Percentiles rank a stretch among this genome's conserved stretches.
Evolutionary conservation across 305 asterid genomes (phyloP).

Genomic region (Fraxinus paxiana): DNA sequence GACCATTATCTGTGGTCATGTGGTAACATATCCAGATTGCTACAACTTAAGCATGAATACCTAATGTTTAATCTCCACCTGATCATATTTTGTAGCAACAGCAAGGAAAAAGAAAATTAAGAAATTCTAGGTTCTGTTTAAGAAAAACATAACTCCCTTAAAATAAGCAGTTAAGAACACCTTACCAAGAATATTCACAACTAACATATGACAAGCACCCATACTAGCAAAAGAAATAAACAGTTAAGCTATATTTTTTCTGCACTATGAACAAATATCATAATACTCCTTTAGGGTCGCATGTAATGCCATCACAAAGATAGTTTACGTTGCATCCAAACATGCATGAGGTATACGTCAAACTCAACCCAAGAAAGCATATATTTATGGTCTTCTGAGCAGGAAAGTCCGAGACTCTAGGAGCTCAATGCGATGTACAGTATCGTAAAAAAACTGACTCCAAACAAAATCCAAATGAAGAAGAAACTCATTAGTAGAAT

Average conservation of each 20-base stretch:
- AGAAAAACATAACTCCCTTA: neutral
- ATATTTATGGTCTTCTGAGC: neutral
- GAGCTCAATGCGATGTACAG: neutral
- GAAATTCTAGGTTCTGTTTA: neutral
- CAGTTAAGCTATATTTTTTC: neutral
- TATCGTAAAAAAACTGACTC: neutral
- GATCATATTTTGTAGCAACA: neutral
- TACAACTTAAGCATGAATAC: neutral
- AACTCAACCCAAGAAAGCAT: neutral
- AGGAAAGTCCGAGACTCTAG: neutral
- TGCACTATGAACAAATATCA: neutral
- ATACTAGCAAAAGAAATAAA: neutral
- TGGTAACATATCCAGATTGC: neutral
- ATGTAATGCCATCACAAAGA: neutral
- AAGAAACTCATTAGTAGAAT: neutral
- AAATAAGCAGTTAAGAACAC: neutral
- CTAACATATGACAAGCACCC: neutral
- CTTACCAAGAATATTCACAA: neutral
- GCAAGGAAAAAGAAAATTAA: neutral
- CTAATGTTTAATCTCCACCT: neutral
- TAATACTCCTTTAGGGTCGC: neutral
- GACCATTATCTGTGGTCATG: neutral
- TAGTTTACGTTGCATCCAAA: neutral
- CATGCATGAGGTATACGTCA: neutral
- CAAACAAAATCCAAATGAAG: neutral